phyloP scores from a whole-genome alignment of 805 yeast species.

The Ogataea populi-albae region DNA sequence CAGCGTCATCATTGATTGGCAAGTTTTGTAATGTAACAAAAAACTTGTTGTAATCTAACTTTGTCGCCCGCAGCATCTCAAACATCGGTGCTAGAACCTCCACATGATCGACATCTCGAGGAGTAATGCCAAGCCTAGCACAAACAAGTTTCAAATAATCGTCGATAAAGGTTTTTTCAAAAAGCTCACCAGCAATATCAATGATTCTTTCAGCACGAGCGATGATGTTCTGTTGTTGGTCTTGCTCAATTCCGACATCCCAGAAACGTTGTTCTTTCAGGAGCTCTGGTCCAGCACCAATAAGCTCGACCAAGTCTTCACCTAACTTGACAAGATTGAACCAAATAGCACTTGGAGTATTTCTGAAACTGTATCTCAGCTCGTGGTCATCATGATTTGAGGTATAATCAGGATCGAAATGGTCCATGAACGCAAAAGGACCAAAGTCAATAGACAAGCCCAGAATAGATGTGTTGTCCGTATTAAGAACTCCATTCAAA shows the following conservation, averaged over 20 bases:
- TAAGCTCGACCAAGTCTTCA: conserved; percentile 74
- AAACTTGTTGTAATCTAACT: conserved; percentile 77
- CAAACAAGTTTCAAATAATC: conserved; percentile 58
- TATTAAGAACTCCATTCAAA: conserved; percentile 88
- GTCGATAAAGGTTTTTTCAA: conserved; percentile 57
- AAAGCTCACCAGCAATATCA: conserved; percentile 60
- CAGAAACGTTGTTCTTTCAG: conserved; percentile 42
- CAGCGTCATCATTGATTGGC: conserved; percentile 29
- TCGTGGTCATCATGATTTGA: conserved; percentile 86
- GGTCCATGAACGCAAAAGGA: conserved; percentile 89
- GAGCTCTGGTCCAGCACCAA: conserved; percentile 65
- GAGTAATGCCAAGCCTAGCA: conserved; percentile 64
- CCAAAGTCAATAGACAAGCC: conserved; percentile 93
- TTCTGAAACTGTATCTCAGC: conserved; percentile 72
- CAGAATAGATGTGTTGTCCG: conserved; percentile 88
- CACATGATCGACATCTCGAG: conserved; percentile 39
- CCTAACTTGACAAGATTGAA: conserved; percentile 88
- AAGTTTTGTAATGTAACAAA: conserved; percentile 61
- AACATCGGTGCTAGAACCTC: conserved; percentile 58
- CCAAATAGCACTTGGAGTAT: conserved; percentile 85
- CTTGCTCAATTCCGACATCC: conserved; percentile 44
- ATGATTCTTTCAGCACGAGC: conserved; percentile 65
- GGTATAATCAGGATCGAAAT: conserved; percentile 74
- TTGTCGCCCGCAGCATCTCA: conserved; percentile 55
- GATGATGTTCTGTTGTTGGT: conserved; percentile 49